phyloP scores from a whole-genome alignment of 768 basidiomycete species.

The Xanthoconium purpureum region DNA sequence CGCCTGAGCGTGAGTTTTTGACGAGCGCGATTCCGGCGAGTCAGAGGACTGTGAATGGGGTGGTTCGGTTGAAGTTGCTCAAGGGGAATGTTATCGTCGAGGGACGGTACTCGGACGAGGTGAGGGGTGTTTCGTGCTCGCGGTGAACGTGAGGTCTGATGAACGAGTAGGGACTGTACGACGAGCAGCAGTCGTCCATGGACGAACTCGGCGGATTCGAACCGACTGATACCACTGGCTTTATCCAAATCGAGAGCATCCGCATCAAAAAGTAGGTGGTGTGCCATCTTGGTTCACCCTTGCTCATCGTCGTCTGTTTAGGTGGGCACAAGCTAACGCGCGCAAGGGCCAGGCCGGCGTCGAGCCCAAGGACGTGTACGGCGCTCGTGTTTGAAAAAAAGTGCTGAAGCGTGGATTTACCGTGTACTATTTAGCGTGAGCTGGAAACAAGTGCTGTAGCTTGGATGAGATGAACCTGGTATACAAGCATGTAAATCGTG shows the following conservation, averaged over 20 bases:
- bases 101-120: slow-evolving; percentile 86
- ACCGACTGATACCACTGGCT: slow-evolving; percentile 91
- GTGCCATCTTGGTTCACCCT: not conserved
- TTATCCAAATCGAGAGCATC: slow-evolving; percentile 97
- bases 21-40: slow-evolving; percentile 87
- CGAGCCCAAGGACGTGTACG: slow-evolving; percentile 75
- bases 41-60: slow-evolving; percentile 94
- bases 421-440: slow-evolving; percentile 5
- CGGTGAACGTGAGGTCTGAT: not conserved
- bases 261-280: slow-evolving; percentile 87
- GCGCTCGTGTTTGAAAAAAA: slow-evolving; percentile 46
- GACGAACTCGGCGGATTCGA: slow-evolving; percentile 98
- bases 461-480: not conserved
- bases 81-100: slow-evolving; percentile 96
- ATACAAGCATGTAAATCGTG: not conserved
- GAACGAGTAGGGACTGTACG: slow-evolving; percentile 74
- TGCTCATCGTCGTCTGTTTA: slow-evolving; percentile 26
- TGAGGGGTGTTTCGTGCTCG: slow-evolving; percentile 25
- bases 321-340: slow-evolving; percentile 86
- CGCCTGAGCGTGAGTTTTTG: slow-evolving; percentile 97
- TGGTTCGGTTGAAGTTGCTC: slow-evolving; percentile 87
- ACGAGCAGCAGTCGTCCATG: slow-evolving; percentile 95
- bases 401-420: not conserved
- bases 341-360: slow-evolving; percentile 83
- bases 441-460: not conserved